Evolutionary conservation across 805 yeast species (phyloP), one percentile per base, ranked within the genome.

Genomic region (Kregervanrija pseudodelftensis): DNA sequence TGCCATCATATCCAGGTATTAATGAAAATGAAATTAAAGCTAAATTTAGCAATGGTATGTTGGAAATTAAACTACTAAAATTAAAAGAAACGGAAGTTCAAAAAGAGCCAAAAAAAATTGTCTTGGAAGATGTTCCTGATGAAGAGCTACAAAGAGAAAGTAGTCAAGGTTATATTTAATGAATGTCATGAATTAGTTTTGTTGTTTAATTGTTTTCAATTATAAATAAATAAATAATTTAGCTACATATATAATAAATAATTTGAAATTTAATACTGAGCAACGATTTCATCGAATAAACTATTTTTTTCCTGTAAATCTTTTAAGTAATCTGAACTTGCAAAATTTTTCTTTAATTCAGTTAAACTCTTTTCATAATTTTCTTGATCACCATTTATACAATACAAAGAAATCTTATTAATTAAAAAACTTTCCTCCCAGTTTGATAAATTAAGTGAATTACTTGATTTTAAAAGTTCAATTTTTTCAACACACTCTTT

Each of bases 251-350:
- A 22, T 7, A 22, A 22, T 22, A 22, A 22, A 22, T 22, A 22
- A 22, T 22, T 22, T 22, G 7, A 22, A 17, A 12, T 12, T 16
- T 36, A 41, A 33, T 44, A 49, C 7, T 48, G 28, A 28, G 68
- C 70, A 36, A 83, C 86, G 37, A 89, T 72, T 31, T 74, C 75
- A 62, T 84, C 88, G 56, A 90, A 90, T 51, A 77, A 65, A 30
- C 66, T 70, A 50, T 73, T 71, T 64, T 87, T 84, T 44, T 77
- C 85, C 37, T 73, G 64, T 49, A 76, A 67, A 53, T 85, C 91
- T 30, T 61, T 58, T 49, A 82, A 64, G 41, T 75, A 72, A 33
- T 77, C 76, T 30, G 55, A 50, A 14, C 73, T 67, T 40, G 83
- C 77, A 44, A 76, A 74, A 12, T 74, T 53, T 9, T 58, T 49